Conservation (phyloP, 2,329 filamentous ascomycete species). For the Rhynchosporium graminicola region DNA sequence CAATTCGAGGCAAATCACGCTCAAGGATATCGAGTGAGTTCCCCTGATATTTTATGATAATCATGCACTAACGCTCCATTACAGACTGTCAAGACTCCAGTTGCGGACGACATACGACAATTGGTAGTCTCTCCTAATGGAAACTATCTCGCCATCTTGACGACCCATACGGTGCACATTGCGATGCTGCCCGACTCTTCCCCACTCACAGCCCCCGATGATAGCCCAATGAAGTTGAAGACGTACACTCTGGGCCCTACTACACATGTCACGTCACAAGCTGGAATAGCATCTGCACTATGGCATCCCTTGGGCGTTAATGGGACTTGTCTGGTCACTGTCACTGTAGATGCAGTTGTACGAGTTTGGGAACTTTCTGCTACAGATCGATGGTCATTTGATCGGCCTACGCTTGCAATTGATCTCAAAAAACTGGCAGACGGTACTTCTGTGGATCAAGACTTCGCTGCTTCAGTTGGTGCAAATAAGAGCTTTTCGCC, state of each 20-base stretch:
- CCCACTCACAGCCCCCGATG: slow-evolving; percentile 70
- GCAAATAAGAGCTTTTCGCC: slow-evolving; percentile 83
- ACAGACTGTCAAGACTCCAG: slow-evolving; percentile 75
- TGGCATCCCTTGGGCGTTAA: slow-evolving; percentile 93
- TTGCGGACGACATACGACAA: slow-evolving; percentile 81
- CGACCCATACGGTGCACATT: slow-evolving; percentile 84
- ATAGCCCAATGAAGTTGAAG: slow-evolving; percentile 72
- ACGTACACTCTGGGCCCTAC: slow-evolving; percentile 92
- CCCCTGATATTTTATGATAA: slow-evolving; percentile 27
- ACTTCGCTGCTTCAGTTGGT: slow-evolving; percentile 75
- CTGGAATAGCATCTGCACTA: slow-evolving; percentile 75
- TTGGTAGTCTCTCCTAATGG: slow-evolving; percentile 80
- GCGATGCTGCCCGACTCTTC: slow-evolving; percentile 80
- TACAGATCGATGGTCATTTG: slow-evolving; percentile 85
- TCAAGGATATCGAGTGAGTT: slow-evolving; percentile 52
- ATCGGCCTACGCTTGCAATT: slow-evolving; percentile 77
- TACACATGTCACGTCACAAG: slow-evolving; percentile 83
- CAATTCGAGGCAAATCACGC: slow-evolving; percentile 40
- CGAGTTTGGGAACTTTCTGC: slow-evolving; percentile 87
- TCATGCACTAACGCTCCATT: slow-evolving; percentile 20
- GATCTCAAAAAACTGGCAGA: slow-evolving; percentile 89
- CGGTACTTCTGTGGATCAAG: slow-evolving; percentile 77
- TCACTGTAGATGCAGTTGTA: slow-evolving; percentile 85
- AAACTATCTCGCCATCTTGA: slow-evolving; percentile 81
- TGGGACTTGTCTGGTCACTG: slow-evolving; percentile 79